Base-by-base conservation (phyloP, 2,329 filamentous ascomycete genomes). In the Cordyceps cicadae region DNA sequence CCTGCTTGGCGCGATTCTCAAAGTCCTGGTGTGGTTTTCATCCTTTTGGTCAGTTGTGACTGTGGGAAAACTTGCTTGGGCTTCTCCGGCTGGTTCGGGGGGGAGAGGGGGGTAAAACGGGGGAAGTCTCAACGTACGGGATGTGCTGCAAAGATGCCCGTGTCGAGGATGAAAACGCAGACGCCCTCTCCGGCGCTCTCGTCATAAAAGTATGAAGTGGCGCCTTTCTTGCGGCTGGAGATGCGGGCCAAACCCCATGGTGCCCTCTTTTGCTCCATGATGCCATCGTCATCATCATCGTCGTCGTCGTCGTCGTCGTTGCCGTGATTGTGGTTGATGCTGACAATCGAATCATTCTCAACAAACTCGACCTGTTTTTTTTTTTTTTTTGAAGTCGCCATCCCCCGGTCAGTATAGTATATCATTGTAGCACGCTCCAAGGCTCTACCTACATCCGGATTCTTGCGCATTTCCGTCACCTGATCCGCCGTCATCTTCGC, bases 151-250 rank as follows among this genome's bases (percentile, higher is more conserved):
- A 64, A 67, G 63, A 76, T 74, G n/a, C 76, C 76, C 14, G 76
- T 75, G 66, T 78, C 76, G 52, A 79, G 70, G 46, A 78, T 70
- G 64, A 78, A 78, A 26, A 71, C 72, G 37, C 70, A 77, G 7
- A 71, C 71, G 17, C 70, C 74, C 55, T 67, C 64, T 34, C 74
- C 76, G 1, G 72, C 71, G 17, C 62, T 68, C 1, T 67, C 65
- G 61, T 76, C 71, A 62, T 72, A 76, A 55, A 64, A 63, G 64
- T 74, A 76, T 15, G 63, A 63, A 8, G 66, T 67, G 1, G 61
- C 55, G 15, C 66, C 66, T 2, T 67, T 65, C 9, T 32, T 29
- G 15, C 66, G 64, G 67, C 66, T 69, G 17, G 74, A 75, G 53
- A 76, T 65, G 14, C 72, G 67, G 3, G 71, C 67, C 14, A 75